Percentiles rank a stretch among this genome's conserved stretches.
These are phyloP conservation scores for Apiospora rasikravindrae DNA, from an alignment of 2,329 filamentous ascomycete genomes.

Conservation along the genomic window DNA sequence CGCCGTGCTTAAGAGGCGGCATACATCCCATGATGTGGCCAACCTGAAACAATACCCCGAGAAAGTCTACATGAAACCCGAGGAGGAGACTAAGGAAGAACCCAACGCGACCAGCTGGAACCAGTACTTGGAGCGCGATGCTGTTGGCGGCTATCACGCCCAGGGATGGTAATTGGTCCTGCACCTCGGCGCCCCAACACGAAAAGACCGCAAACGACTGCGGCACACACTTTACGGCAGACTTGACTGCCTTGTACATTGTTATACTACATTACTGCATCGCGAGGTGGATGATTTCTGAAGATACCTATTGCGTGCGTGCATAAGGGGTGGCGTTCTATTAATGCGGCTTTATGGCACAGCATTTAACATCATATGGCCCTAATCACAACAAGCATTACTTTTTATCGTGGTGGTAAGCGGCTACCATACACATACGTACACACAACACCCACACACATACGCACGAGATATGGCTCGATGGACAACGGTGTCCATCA, in stretches of 20 bases:
- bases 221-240: slow-evolving; percentile 23
- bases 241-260: slow-evolving; percentile 37
- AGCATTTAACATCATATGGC: slow-evolving; percentile 17
- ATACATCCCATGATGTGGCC: slow-evolving; percentile 89
- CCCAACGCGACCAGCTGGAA: slow-evolving; percentile 78
- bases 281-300: slow-evolving; percentile 39
- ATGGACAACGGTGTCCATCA: not conserved
- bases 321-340: slow-evolving; percentile 39
- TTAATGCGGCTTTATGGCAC: slow-evolving; percentile 24
- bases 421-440: slow-evolving; percentile 7
- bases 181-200: slow-evolving; percentile 24
- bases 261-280: slow-evolving; percentile 37
- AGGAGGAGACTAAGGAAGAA: slow-evolving; percentile 52
- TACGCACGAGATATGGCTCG: not conserved
- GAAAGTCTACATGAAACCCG: slow-evolving; percentile 59
- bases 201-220: slow-evolving; percentile 10
- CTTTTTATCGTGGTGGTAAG: not conserved
- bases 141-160: slow-evolving; percentile 79
- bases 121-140: slow-evolving; percentile 82
- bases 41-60: slow-evolving; percentile 85
- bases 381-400: slow-evolving; percentile 18
- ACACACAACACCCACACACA: not conserved
- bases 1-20: slow-evolving; percentile 85
- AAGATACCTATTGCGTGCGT: slow-evolving; percentile 41
- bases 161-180: slow-evolving; percentile 75